phyloP scores from a whole-genome alignment of 1,284 basidiomycete genomes.

The Trichosporon faecale region DNA sequence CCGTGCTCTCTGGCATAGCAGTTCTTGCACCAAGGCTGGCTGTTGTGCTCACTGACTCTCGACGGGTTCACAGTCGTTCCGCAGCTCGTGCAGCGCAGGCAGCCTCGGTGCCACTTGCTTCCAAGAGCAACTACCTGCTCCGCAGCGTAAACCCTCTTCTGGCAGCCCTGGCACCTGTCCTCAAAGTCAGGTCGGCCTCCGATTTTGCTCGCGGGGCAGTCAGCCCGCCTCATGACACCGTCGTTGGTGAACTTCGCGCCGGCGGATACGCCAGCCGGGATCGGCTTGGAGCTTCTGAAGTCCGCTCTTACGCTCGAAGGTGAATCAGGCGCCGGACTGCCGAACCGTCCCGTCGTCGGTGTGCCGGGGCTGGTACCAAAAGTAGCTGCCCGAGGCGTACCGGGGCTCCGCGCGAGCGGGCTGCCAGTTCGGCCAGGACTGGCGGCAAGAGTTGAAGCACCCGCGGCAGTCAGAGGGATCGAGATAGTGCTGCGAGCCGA shows the following conservation, averaged over 20 bases:
- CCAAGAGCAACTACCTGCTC: constrained; percentile 41
- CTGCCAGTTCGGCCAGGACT: constrained; percentile 3
- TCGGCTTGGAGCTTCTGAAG: constrained; percentile 14
- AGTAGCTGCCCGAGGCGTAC: background rate
- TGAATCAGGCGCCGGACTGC: background rate
- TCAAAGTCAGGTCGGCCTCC: constrained; percentile 38
- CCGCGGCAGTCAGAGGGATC: background rate
- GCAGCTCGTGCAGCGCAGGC: constrained; percentile 45
- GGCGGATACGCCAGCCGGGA: constrained; percentile 22
- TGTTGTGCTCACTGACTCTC: constrained; percentile 60
- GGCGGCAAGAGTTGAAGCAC: background rate
- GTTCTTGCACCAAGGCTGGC: constrained; percentile 46
- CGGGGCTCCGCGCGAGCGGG: constrained; percentile 1
- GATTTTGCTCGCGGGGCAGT: constrained; percentile 33
- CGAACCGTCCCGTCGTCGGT: background rate
- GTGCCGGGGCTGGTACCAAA: constrained; percentile 5
- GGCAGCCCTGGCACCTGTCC: constrained; percentile 45
- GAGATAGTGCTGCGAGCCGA: background rate
- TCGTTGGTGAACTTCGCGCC: constrained; percentile 3
- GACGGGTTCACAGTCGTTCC: constrained; percentile 43
- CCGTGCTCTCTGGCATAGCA: constrained; percentile 49
- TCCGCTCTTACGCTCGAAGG: constrained; percentile 3
- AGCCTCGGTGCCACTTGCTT: constrained; percentile 46
- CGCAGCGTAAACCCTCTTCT: constrained; percentile 50
- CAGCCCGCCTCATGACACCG: constrained; percentile 15